A percentile compares a stretch with the other conserved stretches of the same genome.
Conservation (phyloP, 306 rosid species). For the Glycine latifolia region DNA sequence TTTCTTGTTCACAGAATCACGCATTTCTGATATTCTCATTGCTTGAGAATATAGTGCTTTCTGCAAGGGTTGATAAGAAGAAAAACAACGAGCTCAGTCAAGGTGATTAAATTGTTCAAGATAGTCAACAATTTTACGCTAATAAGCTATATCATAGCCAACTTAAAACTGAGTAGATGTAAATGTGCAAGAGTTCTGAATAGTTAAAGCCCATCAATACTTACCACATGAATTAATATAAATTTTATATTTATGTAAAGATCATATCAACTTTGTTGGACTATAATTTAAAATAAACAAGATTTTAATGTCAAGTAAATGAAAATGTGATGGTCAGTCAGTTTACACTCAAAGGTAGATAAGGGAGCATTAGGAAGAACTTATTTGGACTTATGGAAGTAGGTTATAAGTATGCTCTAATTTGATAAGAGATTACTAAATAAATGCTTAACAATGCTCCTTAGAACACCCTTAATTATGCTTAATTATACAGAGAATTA, state of each 20-base stretch:
- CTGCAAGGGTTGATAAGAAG: conserved; percentile 53
- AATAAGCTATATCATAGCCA: conserved; percentile 15
- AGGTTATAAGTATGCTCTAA: not conserved
- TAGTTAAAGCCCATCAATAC: conserved; percentile 26
- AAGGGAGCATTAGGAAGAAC: not conserved
- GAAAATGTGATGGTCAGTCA: no score
- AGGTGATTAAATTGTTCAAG: conserved; percentile 39
- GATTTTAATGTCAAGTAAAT: no score
- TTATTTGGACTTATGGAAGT: not conserved
- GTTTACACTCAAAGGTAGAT: conserved; percentile 7
- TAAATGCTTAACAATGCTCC: not conserved
- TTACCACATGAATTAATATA: not conserved
- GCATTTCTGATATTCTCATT: conserved; percentile 62
- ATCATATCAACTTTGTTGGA: not conserved
- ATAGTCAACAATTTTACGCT: not conserved
- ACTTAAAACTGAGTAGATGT: conserved; percentile 10
- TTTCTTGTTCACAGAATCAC: conserved; percentile 68
- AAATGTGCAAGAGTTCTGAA: conserved; percentile 30
- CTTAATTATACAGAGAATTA: conserved; percentile 1
- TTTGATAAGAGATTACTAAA: not conserved
- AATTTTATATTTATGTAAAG: not conserved
- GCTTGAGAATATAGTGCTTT: conserved; percentile 67
- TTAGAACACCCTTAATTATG: not conserved
- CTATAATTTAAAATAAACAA: conserved; percentile 8
- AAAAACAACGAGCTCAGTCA: not conserved